Evolutionary conservation across 768 basidiomycete species (phyloP).

Genomic region (Termitomyces sp.): DNA sequence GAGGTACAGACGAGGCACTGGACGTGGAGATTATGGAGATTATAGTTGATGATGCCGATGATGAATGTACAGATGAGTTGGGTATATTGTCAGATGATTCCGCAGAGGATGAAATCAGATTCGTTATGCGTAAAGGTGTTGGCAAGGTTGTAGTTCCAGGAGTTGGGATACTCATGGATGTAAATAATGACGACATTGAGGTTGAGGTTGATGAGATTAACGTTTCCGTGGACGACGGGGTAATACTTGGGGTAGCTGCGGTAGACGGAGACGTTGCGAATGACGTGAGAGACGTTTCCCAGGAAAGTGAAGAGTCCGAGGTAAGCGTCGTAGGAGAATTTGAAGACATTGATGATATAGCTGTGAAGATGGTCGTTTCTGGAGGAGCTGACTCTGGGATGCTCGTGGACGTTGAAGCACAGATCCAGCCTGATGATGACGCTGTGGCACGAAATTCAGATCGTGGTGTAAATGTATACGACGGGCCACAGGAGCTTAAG

Average conservation of each 20-base stretch:
- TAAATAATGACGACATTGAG: background rate
- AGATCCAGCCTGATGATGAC: background rate
- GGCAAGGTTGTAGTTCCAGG: background rate
- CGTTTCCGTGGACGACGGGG: background rate
- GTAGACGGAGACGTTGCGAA: background rate
- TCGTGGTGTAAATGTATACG: background rate
- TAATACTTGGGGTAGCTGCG: background rate
- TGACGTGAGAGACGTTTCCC: background rate
- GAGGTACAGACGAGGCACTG: background rate
- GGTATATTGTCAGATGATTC: slow-evolving; percentile 5
- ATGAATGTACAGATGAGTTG: slow-evolving; percentile 4
- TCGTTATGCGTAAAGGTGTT: background rate
- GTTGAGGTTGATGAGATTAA: background rate
- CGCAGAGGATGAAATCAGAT: background rate
- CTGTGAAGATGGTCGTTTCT: background rate
- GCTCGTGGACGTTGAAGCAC: background rate
- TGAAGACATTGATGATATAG: background rate
- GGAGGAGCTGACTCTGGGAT: background rate
- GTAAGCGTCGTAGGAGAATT: background rate
- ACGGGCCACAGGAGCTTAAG: background rate
- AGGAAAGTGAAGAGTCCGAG: background rate
- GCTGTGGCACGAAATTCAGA: background rate
- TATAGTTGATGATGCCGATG: slow-evolving; percentile 1
- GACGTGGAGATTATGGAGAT: background rate
- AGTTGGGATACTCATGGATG: background rate